Evolutionary conservation across 225 moss, liverwort and hornwort genomes (phyloP).

Genomic region (Asterella californica): DNA sequence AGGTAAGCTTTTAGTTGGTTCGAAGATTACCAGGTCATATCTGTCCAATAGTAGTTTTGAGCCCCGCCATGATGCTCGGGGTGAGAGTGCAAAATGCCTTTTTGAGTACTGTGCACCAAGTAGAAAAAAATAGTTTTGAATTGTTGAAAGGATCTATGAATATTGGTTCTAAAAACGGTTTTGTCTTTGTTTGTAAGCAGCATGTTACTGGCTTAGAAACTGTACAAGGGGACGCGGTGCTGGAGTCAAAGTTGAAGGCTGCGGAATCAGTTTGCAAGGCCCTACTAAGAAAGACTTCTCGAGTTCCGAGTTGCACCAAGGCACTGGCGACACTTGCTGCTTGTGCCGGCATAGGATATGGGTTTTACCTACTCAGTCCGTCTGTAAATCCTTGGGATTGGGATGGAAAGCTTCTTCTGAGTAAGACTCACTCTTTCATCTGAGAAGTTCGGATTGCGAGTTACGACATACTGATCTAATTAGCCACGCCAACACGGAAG

Average conservation of each 20-base stretch:
- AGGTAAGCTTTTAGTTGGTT: conserved; percentile 33
- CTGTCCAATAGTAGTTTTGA: not conserved
- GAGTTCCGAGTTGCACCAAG: conserved; percentile 51
- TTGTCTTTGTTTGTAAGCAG: conserved; percentile 33
- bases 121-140: too few species aligned
- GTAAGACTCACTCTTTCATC: conserved; percentile 63
- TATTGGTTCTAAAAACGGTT: not conserved
- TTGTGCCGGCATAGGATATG: conserved; percentile 54
- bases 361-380: conserved; percentile 73
- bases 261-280: conserved; percentile 71
- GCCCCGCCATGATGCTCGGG: too few species aligned
- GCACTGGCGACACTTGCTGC: conserved; percentile 59
- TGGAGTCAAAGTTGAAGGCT: conserved; percentile 58
- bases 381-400: conserved; percentile 89
- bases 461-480: not conserved
- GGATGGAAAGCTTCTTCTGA: conserved; percentile 86
- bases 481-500: not conserved
- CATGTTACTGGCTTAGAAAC: conserved; percentile 55
- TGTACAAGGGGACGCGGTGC: conserved; percentile 42
- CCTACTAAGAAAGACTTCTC: conserved; percentile 64
- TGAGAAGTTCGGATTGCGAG: not conserved
- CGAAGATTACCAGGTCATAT: not conserved
- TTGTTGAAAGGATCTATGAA: not conserved
- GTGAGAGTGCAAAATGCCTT: too few species aligned
- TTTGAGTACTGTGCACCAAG: too few species aligned